phyloP scores from a whole-genome alignment of 331 rosid species.

The Quercus tomentella region DNA sequence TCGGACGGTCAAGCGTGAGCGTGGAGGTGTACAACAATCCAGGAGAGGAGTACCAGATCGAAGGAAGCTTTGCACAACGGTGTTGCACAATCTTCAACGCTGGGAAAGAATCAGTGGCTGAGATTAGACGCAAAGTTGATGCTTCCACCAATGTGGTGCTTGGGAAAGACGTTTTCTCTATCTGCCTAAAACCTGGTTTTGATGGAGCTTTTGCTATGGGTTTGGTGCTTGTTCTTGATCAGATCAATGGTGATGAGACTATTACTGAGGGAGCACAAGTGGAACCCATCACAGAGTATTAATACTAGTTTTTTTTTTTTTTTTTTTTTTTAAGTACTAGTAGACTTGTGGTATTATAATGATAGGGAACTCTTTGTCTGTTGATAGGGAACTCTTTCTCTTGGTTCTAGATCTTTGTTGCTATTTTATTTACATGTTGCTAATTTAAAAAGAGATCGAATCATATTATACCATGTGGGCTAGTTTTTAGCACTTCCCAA shows the following conservation, averaged over 20 bases:
- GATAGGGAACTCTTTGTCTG: neutral
- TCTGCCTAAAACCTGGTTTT: conserved; percentile 62
- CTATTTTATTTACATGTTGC: no score
- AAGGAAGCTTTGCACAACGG: conserved; percentile 65
- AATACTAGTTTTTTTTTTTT: neutral
- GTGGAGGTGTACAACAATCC: conserved; percentile 49
- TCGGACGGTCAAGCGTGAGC: conserved; percentile 61
- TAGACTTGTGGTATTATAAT: neutral
- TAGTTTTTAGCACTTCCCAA: neutral
- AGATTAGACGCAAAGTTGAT: conserved; percentile 89
- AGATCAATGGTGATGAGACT: conserved; percentile 54
- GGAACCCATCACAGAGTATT: conserved; percentile 41
- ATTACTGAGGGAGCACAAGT: conserved; percentile 26
- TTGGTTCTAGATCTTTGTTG: neutral
- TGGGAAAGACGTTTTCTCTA: conserved; percentile 84
- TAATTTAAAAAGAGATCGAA: neutral
- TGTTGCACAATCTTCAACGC: conserved; percentile 53
- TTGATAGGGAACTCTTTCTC: neutral
- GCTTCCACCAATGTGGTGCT: conserved; percentile 71
- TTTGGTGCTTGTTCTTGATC: conserved; percentile 74
- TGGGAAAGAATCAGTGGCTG: conserved; percentile 52
- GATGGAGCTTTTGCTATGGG: conserved; percentile 91
- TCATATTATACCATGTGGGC: neutral
- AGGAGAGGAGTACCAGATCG: conserved; percentile 68
- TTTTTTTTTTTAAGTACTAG: neutral